A percentile compares a stretch with the other conserved stretches of the same genome.
Evolutionary conservation across 768 basidiomycete species (phyloP).

Genomic region (Myochromella boudieri): DNA sequence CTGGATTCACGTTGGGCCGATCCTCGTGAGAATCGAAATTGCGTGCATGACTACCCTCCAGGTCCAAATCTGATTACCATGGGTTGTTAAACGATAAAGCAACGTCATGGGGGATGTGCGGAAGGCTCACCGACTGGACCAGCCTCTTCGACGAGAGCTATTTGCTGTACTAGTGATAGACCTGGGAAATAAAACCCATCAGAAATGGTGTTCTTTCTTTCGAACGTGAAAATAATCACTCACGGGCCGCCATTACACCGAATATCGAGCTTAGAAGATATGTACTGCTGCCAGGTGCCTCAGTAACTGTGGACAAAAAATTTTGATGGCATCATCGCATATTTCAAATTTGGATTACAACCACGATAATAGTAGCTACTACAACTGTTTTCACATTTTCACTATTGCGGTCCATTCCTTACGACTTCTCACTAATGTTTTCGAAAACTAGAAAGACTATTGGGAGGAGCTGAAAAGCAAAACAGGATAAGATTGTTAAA

Average conservation of each 20-base stretch:
- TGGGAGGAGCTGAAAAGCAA: too few relatives aligned
- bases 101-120: not conserved
- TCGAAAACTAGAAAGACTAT: too few relatives aligned
- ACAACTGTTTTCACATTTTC: too few relatives aligned
- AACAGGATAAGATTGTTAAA: too few relatives aligned
- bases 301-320: too few relatives aligned
- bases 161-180: slow-evolving; percentile 74
- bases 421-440: too few relatives aligned
- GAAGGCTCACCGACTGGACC: slow-evolving; percentile 60
- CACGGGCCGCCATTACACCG: slow-evolving; percentile 14
- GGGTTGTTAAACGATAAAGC: slow-evolving; percentile 2
- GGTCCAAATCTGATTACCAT: slow-evolving; percentile 61
- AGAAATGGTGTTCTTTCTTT: not conserved
- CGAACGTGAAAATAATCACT: not conserved
- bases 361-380: too few relatives aligned
- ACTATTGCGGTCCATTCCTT: too few relatives aligned
- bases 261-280: not conserved
- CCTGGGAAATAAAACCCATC: slow-evolving; percentile 22
- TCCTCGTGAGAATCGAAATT: slow-evolving; percentile 45
- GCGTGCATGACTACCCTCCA: slow-evolving; percentile 65
- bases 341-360: too few relatives aligned
- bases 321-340: slow-evolving; percentile 11
- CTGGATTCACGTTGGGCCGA: slow-evolving; percentile 27
- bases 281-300: too few relatives aligned
- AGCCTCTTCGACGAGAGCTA: slow-evolving; percentile 74